Evolutionary conservation across 1,284 basidiomycete genomes (phyloP), one percentile per base, ranked within the genome.

Genomic region (Sanghuangporus baumii): DNA sequence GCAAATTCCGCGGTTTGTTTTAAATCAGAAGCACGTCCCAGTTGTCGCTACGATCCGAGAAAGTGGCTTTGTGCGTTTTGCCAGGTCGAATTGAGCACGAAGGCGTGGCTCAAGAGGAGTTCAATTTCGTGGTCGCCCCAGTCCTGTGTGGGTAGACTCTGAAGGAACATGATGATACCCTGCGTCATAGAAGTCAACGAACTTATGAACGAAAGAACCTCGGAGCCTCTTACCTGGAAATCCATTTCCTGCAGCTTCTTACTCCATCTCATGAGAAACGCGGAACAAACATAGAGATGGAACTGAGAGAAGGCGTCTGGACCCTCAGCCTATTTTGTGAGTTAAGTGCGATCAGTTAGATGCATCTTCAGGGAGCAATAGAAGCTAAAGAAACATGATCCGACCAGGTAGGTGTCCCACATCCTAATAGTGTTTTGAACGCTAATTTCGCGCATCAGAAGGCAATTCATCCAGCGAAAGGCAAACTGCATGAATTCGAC

Each of bases 401-500:
- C 64, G 65, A 97, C 95, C 70, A 98, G 76, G 75, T 98, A 98
- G 7, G 96, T 97, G 73, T 98, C 95, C 95, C 95, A 98, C 95
- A 98, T 98, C 62, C 95, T 84, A 60, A 97, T 92, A 12, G 96
- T 97, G 73, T 96, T 96, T 70, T 89, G 87, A 59, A 97, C 93
- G 68, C 88, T 95, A 67, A 98, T 91, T 77, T 98, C 95, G 62
- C 95, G 84, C 95, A 98, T 97, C 64, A 98, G 80, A 59, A 98
- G 77, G 72, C 96, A 97, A 72, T 98, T 98, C 93, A 98, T 97
- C 95, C 95, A 98, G 56, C 96, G 82, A 76, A 98, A 98, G 46
- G 96, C 94, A 68, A 98, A 98, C 73, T 98, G 95, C 87, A 98
- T 96, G 71, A 96, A 98, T 76, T 98, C 94, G 68, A 98, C 94